Base-by-base conservation (phyloP, 2,329 filamentous ascomycete genomes). In the Dothideomycetidae sp. region DNA sequence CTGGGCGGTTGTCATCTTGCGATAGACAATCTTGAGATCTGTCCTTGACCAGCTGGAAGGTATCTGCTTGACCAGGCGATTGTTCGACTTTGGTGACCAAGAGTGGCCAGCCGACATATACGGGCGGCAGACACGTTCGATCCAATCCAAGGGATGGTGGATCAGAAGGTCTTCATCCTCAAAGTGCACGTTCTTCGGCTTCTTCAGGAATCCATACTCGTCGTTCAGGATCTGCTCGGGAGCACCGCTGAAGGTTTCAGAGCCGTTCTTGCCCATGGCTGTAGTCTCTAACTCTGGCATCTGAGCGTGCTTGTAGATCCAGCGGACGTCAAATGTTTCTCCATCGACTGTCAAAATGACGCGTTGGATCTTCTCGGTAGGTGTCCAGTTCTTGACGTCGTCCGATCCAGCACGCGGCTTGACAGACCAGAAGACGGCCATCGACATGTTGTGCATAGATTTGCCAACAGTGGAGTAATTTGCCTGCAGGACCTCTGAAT, bases 231-330 rank as follows among this genome's bases (percentile, higher is more conserved):
- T 38, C 10, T 32, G 17, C 3, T 30, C 37, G 9, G 40, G 42
- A 5, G 42, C 34, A 17, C 15, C 15, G 10, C 37, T 32, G 36
- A 38, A 38, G 18, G 36, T 38, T 21, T 38, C 36, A 10, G 28
- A 29, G 5, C 42, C 42, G 10, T 40, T 30, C 33, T 37, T 31
- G 5, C 38, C 37, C 21, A 36, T 39, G 14, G 42, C 29, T 5
- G 33, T 38, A 26, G 42, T 42, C 15, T 44, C 39, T 5, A 42
- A 31, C 31, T 44, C 40, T n/a, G 40, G 37, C 23, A 38, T 36
- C 30, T 38, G 35, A 21, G 42, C 33, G 26, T 44, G 42, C 31
- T 42, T 42, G 29, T 44, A 44, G 12, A 36, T 41, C 42, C 42
- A 44, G 10, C 39, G 19, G 7, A 42, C 33, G n/a, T 44, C 42